phyloP scores from a whole-genome alignment of 2,329 filamentous ascomycete species.

The Camptophora hylomeconis region DNA sequence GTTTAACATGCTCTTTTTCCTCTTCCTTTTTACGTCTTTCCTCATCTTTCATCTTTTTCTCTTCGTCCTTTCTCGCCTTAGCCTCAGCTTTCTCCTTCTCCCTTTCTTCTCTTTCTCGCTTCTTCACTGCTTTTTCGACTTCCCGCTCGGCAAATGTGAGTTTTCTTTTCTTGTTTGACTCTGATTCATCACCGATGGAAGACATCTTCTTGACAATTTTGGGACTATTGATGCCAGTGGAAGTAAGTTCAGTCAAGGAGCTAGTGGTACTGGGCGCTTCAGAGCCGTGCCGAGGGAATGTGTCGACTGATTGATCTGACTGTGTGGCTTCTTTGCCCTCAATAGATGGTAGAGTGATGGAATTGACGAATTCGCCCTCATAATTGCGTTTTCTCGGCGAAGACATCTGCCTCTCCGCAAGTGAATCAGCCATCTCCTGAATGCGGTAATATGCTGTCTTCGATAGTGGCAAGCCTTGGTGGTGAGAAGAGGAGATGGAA shows the following conservation, averaged over 20 bases:
- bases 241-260: conserved; percentile 12
- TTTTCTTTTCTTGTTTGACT: conserved; percentile 19
- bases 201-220: conserved; percentile 6
- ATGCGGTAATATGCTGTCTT: no score
- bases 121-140: conserved; percentile 19
- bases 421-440: no score
- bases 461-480: no score
- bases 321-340: no score
- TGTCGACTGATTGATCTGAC: no score
- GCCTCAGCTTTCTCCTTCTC: conserved; percentile 23
- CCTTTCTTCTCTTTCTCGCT: conserved; percentile 22
- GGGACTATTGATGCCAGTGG: conserved; percentile 5
- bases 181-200: conserved; percentile 4
- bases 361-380: no score
- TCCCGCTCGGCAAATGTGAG: conserved; percentile 16
- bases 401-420: no score
- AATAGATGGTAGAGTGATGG: no score
- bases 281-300: conserved; percentile 6
- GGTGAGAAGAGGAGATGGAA: no score
- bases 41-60: conserved; percentile 24
- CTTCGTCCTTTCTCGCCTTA: conserved; percentile 14
- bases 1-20: conserved; percentile 22
- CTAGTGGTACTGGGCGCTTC: conserved; percentile 6
- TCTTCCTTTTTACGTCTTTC: conserved; percentile 32
- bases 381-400: no score